These are phyloP conservation scores for Auricularia auricula-judae DNA, from an alignment of 768 basidiomycete species.

Conservation along the genomic window DNA sequence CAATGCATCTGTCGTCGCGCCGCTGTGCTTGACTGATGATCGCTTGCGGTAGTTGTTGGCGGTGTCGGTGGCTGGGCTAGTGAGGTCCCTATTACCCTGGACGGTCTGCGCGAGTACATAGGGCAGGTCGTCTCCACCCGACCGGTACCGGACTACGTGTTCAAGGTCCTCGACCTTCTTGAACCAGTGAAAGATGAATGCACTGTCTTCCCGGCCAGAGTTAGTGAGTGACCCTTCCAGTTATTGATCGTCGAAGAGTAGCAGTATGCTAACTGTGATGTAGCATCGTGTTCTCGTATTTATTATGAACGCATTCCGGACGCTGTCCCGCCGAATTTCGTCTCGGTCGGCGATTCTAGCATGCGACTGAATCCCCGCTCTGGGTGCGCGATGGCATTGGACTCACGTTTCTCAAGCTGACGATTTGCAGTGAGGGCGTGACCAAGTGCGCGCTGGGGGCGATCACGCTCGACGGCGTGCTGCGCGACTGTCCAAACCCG, in stretches of 20 bases:
- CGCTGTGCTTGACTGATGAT: neutral
- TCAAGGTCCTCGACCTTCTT: neutral
- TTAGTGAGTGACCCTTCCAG: neutral
- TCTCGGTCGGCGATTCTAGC: slow-evolving; percentile 10
- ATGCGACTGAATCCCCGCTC: slow-evolving; percentile 9
- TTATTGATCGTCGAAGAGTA: neutral
- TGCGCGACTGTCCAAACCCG: neutral
- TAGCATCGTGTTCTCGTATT: slow-evolving; percentile 10
- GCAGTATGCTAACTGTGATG: neutral
- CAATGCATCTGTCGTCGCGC: neutral
- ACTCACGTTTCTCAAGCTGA: too few relatives aligned
- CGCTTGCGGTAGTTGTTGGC: neutral
- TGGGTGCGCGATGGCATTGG: slow-evolving; percentile 2
- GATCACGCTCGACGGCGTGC: slow-evolving; percentile 11
- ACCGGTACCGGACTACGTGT: neutral
- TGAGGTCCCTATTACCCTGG: neutral
- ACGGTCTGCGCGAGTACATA: neutral
- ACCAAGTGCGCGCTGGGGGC: slow-evolving; percentile 8
- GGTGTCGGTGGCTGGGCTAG: neutral
- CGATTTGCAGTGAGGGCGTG: neutral
- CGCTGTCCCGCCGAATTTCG: slow-evolving; percentile 12
- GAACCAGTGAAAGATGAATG: neutral
- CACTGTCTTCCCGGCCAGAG: neutral
- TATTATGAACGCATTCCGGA: slow-evolving; percentile 8
- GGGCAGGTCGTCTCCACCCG: neutral